Evolutionary conservation across 352 stramenopile species (phyloP).

Genomic region (Sclerospora graminicola): DNA sequence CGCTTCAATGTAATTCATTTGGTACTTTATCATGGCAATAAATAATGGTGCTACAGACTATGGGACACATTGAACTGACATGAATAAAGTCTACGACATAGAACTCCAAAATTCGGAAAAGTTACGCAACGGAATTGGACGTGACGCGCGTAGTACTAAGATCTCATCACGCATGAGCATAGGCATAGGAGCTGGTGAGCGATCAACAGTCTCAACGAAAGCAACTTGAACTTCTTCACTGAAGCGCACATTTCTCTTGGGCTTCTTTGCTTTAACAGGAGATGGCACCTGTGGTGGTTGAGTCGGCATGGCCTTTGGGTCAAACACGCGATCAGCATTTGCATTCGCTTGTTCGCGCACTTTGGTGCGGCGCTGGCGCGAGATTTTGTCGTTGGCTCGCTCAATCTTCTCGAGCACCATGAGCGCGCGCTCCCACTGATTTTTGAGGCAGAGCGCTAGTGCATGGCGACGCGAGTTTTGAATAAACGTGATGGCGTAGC

Average conservation of each 20-base stretch:
- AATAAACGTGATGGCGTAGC: conserved; percentile 64
- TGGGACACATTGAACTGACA: background rate
- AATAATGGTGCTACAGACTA: conserved; percentile 32
- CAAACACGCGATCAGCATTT: conserved; percentile 17
- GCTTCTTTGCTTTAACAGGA: conserved; percentile 14
- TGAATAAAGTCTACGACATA: conserved; percentile 6
- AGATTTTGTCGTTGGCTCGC: conserved; percentile 68
- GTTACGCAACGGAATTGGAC: conserved; percentile 61
- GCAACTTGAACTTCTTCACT: conserved; percentile 39
- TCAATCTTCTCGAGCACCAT: conserved; percentile 75
- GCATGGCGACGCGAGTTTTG: conserved; percentile 67
- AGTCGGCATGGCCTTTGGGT: conserved; percentile 10
- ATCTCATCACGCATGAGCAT: conserved; percentile 70
- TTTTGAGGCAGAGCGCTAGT: conserved; percentile 52
- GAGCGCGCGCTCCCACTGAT: conserved; percentile 65
- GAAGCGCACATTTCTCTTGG: conserved; percentile 43
- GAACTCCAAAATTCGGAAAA: conserved; percentile 76
- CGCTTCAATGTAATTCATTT: conserved; percentile 17
- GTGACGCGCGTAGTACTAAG: conserved; percentile 59
- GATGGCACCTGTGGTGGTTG: conserved; percentile 17
- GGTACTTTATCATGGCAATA: conserved; percentile 21
- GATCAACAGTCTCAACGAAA: conserved; percentile 37
- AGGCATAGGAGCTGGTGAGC: conserved; percentile 43
- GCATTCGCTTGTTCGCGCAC: conserved; percentile 55
- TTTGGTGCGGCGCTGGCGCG: conserved; percentile 47